phyloP scores from a whole-genome alignment of 23 red algal species.

The Chondrus crispus region DNA sequence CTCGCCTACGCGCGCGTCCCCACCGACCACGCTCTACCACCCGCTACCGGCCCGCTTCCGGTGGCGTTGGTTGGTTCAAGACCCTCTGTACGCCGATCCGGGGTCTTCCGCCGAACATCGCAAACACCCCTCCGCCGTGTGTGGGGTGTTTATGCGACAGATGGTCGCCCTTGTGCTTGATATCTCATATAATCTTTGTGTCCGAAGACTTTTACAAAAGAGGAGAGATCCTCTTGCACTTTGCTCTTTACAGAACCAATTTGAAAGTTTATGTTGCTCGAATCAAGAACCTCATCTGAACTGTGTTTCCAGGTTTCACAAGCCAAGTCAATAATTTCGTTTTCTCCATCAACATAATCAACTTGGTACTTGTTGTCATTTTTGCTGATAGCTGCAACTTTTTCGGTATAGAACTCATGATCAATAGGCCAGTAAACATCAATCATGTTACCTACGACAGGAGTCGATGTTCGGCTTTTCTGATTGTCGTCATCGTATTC shows the following conservation, averaged over 20 bases:
- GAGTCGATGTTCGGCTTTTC: background rate
- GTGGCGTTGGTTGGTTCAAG: too few relatives aligned
- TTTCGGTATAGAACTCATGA: background rate
- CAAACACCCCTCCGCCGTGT: too few relatives aligned
- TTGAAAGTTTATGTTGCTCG: background rate
- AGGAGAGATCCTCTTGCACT: background rate
- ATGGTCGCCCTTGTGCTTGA: background rate
- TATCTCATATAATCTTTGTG: background rate
- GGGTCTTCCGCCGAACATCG: too few relatives aligned
- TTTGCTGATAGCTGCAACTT: background rate
- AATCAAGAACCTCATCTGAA: background rate
- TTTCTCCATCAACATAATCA: constrained; percentile 9
- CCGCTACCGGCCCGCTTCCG: too few relatives aligned
- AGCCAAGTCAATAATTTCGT: background rate
- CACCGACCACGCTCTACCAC: too few relatives aligned
- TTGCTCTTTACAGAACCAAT: background rate
- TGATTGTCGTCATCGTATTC: background rate
- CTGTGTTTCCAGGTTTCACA: background rate
- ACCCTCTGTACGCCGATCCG: too few relatives aligned
- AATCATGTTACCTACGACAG: background rate
- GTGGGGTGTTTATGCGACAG: too few relatives aligned
- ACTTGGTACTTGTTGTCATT: background rate
- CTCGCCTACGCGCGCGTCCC: too few relatives aligned
- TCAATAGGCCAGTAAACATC: background rate
- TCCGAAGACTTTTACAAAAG: background rate